phyloP scores from a whole-genome alignment of 805 yeast species.

The Yarrowia bubula region DNA sequence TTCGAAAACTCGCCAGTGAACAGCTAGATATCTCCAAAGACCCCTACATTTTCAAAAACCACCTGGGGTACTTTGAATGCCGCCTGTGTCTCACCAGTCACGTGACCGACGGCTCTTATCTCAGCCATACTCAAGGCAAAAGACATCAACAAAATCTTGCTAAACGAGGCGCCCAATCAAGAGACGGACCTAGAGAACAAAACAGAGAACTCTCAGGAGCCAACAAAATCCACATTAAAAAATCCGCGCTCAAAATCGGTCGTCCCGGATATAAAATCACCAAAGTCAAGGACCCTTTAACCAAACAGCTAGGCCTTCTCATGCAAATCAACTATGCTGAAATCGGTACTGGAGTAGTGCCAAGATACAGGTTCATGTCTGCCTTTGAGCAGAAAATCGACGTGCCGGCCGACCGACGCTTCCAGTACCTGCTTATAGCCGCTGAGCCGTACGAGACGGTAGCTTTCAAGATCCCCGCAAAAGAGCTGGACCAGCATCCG shows the following conservation, averaged over 20 bases:
- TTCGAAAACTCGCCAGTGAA: constrained; percentile 57
- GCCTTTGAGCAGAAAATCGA: constrained; percentile 64
- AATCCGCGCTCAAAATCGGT: constrained; percentile 61
- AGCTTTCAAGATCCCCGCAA: constrained; percentile 69
- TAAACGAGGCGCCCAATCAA: constrained; percentile 48
- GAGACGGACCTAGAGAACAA: constrained; percentile 38
- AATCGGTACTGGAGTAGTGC: constrained; percentile 47
- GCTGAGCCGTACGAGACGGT: constrained; percentile 88
- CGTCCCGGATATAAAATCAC: constrained; percentile 67
- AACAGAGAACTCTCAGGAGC: constrained; percentile 30
- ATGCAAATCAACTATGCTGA: constrained; percentile 59
- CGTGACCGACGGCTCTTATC: constrained; percentile 71
- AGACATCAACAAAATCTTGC: constrained; percentile 76
- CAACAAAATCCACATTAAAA: constrained; percentile 40
- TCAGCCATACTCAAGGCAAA: constrained; percentile 80
- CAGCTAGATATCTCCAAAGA: constrained; percentile 49
- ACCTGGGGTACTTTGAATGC: constrained; percentile 83
- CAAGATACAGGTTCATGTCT: constrained; percentile 74
- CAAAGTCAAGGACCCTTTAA: constrained; percentile 63
- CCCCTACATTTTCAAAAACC: constrained; percentile 83
- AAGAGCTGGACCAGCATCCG: constrained; percentile 45
- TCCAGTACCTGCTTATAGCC: constrained; percentile 73
- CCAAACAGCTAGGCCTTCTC: constrained; percentile 61
- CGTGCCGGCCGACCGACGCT: constrained; percentile 45
- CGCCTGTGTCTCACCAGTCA: constrained; percentile 81